These are phyloP conservation scores for Drosera spatulata DNA, from an alignment of 179 eudicot genomes.

Conservation along the genomic window DNA sequence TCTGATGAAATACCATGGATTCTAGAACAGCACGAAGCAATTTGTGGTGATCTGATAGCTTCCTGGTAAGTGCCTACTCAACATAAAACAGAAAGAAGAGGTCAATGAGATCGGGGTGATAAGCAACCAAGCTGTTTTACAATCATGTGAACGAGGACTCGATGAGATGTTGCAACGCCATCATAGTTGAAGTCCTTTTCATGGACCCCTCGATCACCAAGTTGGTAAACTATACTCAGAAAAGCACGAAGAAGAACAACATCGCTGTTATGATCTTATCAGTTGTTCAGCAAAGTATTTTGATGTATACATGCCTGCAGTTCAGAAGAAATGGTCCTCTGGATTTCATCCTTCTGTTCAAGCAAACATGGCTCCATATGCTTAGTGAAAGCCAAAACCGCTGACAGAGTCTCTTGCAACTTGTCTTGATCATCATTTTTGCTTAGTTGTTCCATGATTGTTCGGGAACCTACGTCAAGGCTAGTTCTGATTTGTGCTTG, in stretches of 20 bases:
- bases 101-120: not conserved
- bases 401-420: conserved; percentile 32
- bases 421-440: conserved; percentile 32
- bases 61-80: conserved; percentile 41
- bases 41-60: conserved; percentile 24
- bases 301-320: conserved; percentile 53
- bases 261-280: not conserved
- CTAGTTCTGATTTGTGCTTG: conserved; percentile 56
- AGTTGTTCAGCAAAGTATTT: not conserved
- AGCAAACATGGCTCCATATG: conserved; percentile 31
- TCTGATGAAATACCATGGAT: conserved; percentile 26
- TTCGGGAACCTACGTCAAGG: conserved; percentile 37
- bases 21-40: conserved; percentile 22
- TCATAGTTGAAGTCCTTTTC: not conserved
- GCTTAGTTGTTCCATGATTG: conserved; percentile 41
- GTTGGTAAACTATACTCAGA: not conserved
- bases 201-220: not conserved
- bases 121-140: not conserved
- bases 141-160: no score
- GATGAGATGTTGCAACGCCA: no score
- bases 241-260: not conserved
- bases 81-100: not conserved
- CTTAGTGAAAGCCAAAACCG: conserved; percentile 38
- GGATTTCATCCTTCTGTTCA: conserved; percentile 41
- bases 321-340: conserved; percentile 37